Conservation (phyloP, 2,329 filamentous ascomycete species). For the Botrytis fabae region DNA sequence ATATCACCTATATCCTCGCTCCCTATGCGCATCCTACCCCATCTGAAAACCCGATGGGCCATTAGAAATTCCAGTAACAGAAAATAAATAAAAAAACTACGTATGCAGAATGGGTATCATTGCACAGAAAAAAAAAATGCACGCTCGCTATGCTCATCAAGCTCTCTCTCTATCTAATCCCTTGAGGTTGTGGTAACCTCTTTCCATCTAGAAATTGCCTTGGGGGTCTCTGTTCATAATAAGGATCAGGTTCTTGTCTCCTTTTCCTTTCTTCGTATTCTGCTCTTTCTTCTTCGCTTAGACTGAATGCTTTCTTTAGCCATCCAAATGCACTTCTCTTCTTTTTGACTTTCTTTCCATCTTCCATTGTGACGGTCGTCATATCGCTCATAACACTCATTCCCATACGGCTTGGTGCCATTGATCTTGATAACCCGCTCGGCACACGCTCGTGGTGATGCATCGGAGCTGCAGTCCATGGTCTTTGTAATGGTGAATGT, state of each 20-base stretch:
- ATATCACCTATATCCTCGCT: background rate
- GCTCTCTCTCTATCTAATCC: background rate
- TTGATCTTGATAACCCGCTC: conserved; percentile 28
- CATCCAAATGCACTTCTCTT: conserved; percentile 68
- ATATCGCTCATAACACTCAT: conserved; percentile 57
- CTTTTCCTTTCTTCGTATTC: conserved; percentile 57
- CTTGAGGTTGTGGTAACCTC: conserved; percentile 25
- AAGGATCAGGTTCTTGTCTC: conserved; percentile 27
- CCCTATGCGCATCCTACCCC: background rate
- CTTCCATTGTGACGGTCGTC: conserved; percentile 44
- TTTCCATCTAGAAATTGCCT: conserved; percentile 36
- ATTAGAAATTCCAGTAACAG: background rate
- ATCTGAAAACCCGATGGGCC: background rate
- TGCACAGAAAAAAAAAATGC: conserved; percentile 16
- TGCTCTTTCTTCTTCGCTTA: conserved; percentile 63
- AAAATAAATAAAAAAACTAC: conserved; percentile 9
- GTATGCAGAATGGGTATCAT: conserved; percentile 24
- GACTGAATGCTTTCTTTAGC: conserved; percentile 66
- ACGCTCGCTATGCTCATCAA: conserved; percentile 20
- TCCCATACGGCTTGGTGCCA: conserved; percentile 40
- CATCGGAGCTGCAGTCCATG: conserved; percentile 39
- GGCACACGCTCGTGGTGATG: conserved; percentile 33
- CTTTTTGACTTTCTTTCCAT: conserved; percentile 54
- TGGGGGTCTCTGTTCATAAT: conserved; percentile 25
- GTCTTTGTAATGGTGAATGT: conserved; percentile 59